phyloP scores from a whole-genome alignment of 106 monocot species.

The Chionographis japonica region DNA sequence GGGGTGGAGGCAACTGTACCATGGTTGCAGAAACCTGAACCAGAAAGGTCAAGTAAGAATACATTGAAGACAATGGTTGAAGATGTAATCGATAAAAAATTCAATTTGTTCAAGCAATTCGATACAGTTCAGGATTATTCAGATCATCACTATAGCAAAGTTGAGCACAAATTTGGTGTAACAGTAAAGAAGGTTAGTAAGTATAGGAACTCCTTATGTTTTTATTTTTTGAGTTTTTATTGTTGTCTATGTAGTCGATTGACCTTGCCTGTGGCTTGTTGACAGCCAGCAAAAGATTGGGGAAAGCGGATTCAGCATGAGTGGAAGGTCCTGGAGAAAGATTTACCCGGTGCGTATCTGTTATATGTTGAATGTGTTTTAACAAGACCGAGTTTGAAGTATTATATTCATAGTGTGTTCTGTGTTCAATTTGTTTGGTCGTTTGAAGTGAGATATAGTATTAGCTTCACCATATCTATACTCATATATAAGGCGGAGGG shows the following conservation, averaged over 20 bases:
- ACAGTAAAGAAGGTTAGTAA: slow-evolving; percentile 30
- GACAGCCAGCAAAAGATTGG: slow-evolving; percentile 12
- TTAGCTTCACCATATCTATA: no score
- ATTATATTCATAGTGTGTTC: no score
- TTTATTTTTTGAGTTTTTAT: no score
- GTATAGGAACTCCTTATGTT: neutral
- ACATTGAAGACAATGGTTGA: slow-evolving; percentile 19
- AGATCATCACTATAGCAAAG: slow-evolving; percentile 50
- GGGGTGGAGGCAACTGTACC: slow-evolving; percentile 51
- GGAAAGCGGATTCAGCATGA: slow-evolving; percentile 6
- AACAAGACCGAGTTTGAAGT: no score
- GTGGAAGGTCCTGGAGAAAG: slow-evolving; percentile 14
- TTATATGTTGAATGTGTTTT: no score
- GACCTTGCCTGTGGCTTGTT: neutral
- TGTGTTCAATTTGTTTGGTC: no score
- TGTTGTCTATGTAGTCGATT: no score
- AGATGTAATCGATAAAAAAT: slow-evolving; percentile 47
- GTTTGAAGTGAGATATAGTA: no score
- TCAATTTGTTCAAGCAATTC: slow-evolving; percentile 61
- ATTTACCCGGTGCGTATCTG: slow-evolving; percentile 10
- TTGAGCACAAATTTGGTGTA: slow-evolving; percentile 3
- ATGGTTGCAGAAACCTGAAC: slow-evolving; percentile 42
- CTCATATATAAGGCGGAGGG: no score
- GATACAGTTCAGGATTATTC: slow-evolving; percentile 53
- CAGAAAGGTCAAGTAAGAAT: slow-evolving; percentile 4